phyloP scores from a whole-genome alignment of 1,284 basidiomycete species.

The Ustanciosporium gigantosporum region DNA sequence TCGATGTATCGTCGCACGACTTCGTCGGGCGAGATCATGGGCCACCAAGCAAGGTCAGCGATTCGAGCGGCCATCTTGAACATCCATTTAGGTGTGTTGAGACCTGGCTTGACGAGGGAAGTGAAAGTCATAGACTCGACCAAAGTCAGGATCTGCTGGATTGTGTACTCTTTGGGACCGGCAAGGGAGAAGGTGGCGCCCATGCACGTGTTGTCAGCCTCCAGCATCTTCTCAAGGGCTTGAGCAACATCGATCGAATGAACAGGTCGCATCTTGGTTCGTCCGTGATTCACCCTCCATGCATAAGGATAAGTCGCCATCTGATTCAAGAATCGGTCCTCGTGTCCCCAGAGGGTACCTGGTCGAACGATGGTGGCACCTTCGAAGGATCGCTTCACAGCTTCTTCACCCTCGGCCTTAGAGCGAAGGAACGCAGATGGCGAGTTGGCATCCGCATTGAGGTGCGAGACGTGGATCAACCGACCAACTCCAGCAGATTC shows the following conservation, averaged over 20 bases:
- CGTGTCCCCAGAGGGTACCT: constrained; percentile 82
- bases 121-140: constrained; percentile 80
- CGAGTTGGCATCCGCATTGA: constrained; percentile 83
- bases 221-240: constrained; percentile 79
- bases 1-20: constrained; percentile 84
- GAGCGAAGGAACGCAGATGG: constrained; percentile 81
- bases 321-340: constrained; percentile 92
- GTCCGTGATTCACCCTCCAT: constrained; percentile 87
- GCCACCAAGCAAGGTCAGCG: constrained; percentile 86
- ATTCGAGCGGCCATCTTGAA: constrained; percentile 72
- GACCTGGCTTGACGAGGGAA: constrained; percentile 66
- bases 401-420: constrained; percentile 88
- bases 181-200: constrained; percentile 78
- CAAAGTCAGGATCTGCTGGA: constrained; percentile 81
- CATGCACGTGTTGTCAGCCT: constrained; percentile 68
- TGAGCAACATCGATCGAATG: constrained; percentile 94
- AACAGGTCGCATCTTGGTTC: constrained; percentile 84
- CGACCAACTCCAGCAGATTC: constrained; percentile 78
- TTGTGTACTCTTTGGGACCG: constrained; percentile 83
- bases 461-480: constrained; percentile 91
- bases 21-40: constrained; percentile 86
- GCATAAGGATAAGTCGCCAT: constrained; percentile 91
- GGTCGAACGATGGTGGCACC: constrained; percentile 88
- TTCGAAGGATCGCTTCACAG: constrained; percentile 82
- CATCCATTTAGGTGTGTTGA: constrained; percentile 76